These are phyloP conservation scores for Chalciporus sp. DNA, from an alignment of 1,284 basidiomycete genomes.

Conservation along the genomic window DNA sequence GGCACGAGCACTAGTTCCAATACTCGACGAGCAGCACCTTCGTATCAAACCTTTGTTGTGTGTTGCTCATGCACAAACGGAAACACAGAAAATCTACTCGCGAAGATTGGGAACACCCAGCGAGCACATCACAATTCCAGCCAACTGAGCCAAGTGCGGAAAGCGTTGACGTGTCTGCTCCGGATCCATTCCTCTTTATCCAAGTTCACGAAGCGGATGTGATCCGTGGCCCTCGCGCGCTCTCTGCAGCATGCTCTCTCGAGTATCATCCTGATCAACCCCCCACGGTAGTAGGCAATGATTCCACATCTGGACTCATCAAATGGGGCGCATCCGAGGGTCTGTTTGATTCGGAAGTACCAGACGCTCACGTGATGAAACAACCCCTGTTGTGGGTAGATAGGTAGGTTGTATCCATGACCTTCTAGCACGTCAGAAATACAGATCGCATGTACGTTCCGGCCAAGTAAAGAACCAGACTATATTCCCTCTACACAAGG, in stretches of 20 bases:
- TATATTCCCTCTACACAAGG: slow-evolving; percentile 1
- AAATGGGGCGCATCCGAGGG: slow-evolving; percentile 37
- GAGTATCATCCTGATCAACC: slow-evolving; percentile 39
- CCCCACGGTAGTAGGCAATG: slow-evolving; percentile 9
- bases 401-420: slow-evolving; percentile 41
- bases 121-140: slow-evolving; percentile 1
- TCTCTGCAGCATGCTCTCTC: slow-evolving; percentile 46
- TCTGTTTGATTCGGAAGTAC: slow-evolving; percentile 7
- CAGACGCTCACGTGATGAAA: slow-evolving; percentile 1
- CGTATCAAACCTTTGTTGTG: not conserved
- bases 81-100: slow-evolving; percentile 22
- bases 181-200: slow-evolving; percentile 48
- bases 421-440: slow-evolving; percentile 6
- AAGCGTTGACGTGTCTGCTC: slow-evolving; percentile 3
- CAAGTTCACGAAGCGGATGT: slow-evolving; percentile 73
- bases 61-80: slow-evolving; percentile 26
- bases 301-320: slow-evolving; percentile 47
- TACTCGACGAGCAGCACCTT: not conserved
- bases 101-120: slow-evolving; percentile 12
- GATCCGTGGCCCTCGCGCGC: slow-evolving; percentile 48
- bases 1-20: not conserved
- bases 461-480: slow-evolving; percentile 6
- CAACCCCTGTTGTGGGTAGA: slow-evolving; percentile 63
- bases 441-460: slow-evolving; percentile 10
- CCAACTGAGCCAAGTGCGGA: slow-evolving; percentile 5